Evolutionary conservation across 805 yeast genomes (phyloP).

Genomic region (Candida boidinii): DNA sequence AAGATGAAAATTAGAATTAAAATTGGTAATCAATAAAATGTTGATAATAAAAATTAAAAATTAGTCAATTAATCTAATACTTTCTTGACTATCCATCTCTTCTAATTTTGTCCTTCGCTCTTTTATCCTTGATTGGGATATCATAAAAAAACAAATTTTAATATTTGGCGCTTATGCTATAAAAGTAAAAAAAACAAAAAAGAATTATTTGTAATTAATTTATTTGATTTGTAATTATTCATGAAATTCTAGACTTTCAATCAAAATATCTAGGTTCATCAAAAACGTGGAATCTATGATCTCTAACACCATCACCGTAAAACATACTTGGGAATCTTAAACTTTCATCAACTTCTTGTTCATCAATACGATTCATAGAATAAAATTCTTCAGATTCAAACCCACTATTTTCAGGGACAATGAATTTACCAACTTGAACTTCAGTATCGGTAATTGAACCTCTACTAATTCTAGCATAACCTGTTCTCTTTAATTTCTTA

Average conservation of each 20-base stretch:
- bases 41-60: too few species aligned
- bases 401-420: slow-evolving; percentile 30
- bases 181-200: too few species aligned
- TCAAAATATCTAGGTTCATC: slow-evolving; percentile 83
- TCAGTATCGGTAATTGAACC: slow-evolving; percentile 96
- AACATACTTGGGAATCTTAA: slow-evolving; percentile 72
- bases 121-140: neutral
- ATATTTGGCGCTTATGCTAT: too few species aligned
- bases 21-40: too few species aligned
- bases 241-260: slow-evolving; percentile 6
- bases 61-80: too few species aligned
- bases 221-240: too few species aligned
- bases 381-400: slow-evolving; percentile 23
- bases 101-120: neutral
- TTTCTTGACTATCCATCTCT: too few species aligned
- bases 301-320: slow-evolving; percentile 87
- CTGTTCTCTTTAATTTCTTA: slow-evolving; percentile 78
- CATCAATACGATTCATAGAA: slow-evolving; percentile 37
- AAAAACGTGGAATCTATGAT: slow-evolving; percentile 89
- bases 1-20: too few species aligned
- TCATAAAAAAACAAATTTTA: neutral
- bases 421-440: slow-evolving; percentile 89
- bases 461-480: slow-evolving; percentile 89
- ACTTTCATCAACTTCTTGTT: slow-evolving; percentile 46
- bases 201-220: too few species aligned